Evolutionary conservation across 352 stramenopile genomes (phyloP), one percentile per base, ranked within the genome.

Genomic region (Albugo laibachii): DNA sequence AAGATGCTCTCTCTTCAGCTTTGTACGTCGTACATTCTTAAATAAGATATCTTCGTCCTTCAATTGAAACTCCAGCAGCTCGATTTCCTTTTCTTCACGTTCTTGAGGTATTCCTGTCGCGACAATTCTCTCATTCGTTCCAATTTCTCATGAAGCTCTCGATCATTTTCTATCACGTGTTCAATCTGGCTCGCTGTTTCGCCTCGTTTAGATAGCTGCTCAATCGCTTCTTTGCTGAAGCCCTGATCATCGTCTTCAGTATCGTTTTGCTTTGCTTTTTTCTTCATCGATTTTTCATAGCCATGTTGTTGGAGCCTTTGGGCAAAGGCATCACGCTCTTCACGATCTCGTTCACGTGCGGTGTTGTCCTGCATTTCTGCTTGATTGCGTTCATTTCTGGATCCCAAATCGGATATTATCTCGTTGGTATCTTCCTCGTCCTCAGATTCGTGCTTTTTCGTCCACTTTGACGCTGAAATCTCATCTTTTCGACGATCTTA

Each of bases 31-130:
- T 20, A 67, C 55, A 16, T 81, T 70, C 36, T 76, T 66, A 67
- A 97, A 96, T 11, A 87, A 56, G 27, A 83, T 53, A 34, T 73
- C 59, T 49, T 89, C 74, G 55, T 91, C 78, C 45, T 80, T 76
- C 15, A 89, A 48, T 53, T 82, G 63, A 43, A 63, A 63, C 48
- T 97, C 70, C 44, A 99, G 65, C 42, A 99, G 65, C 52, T 86
- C 74, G 43, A 98, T 63, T 64, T 99, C 89, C 54, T 97, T 95
- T 59, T 98, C 91, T 54, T 97, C 92, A 41, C 95, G 80, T 69
- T 97, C 54, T 97, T 93, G 16, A 99, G 62, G 55, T 99, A 99
- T 38, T 93, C 81, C 45, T 97, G 85, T 35, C 96, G 69, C 41
- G 81, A 96, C 24, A 98, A 58, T 43, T 96, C 75, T 2, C 94